These are phyloP conservation scores for Eimeria sp. DNA, from an alignment of 169 alveolate genomes.

Conservation along the genomic window DNA sequence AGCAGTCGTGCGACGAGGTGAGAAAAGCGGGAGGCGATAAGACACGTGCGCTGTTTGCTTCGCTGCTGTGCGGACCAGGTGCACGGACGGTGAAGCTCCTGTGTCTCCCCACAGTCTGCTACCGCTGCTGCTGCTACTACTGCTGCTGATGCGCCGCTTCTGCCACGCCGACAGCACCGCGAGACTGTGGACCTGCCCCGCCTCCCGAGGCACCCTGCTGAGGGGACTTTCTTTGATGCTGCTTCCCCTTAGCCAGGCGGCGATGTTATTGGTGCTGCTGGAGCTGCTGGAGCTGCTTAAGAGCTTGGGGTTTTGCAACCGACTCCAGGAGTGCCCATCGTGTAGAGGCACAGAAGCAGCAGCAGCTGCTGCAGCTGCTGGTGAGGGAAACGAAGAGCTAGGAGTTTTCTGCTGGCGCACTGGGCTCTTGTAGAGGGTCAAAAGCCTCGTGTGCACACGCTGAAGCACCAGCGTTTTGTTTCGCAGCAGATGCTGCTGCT, in stretches of 20 bases:
- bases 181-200: background rate
- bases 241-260: conserved; percentile 1
- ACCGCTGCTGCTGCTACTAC: conserved; percentile 61
- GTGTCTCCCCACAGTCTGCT: conserved; percentile 68
- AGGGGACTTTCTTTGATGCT: background rate
- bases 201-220: conserved; percentile 5
- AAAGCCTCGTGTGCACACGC: background rate
- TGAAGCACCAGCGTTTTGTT: background rate
- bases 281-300: background rate
- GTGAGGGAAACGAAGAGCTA: background rate
- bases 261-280: conserved; percentile 39
- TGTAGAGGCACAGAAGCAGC: conserved; percentile 19
- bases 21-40: background rate
- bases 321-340: background rate
- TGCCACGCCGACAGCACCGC: conserved; percentile 37
- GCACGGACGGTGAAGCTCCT: background rate
- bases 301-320: background rate
- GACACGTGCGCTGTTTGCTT: background rate
- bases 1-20: conserved; percentile 7
- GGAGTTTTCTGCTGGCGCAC: background rate
- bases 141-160: conserved; percentile 43
- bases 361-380: background rate
- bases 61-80: conserved; percentile 5
- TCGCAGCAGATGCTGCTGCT: conserved; percentile 36
- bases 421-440: conserved; percentile 3